phyloP scores from a whole-genome alignment of 345 rosid species.

The Lumnitzera littorea region DNA sequence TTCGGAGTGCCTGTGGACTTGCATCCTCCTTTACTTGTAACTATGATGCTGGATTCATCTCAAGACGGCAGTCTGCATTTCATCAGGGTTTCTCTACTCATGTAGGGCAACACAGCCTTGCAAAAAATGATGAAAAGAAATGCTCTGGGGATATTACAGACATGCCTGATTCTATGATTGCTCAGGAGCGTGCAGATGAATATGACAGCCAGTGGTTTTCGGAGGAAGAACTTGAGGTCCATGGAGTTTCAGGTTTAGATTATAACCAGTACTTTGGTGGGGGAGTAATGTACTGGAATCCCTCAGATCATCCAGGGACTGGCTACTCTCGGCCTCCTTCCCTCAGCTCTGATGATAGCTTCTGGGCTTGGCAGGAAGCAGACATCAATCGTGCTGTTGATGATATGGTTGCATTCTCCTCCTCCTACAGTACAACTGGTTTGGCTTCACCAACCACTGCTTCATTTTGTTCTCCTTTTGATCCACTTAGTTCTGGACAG shows the following conservation, averaged over 20 bases:
- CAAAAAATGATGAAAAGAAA: conserved; percentile 40
- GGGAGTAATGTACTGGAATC: conserved; percentile 97
- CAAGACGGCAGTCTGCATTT: conserved; percentile 44
- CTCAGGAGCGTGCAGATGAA: conserved; percentile 53
- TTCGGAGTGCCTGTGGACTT: conserved; percentile 61
- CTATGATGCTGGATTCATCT: conserved; percentile 65
- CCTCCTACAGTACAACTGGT: conserved; percentile 88
- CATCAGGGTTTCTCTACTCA: conserved; percentile 42
- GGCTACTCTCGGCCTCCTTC: conserved; percentile 96
- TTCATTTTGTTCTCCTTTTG: conserved; percentile 85
- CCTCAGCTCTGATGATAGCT: conserved; percentile 97
- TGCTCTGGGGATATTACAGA: conserved; percentile 51
- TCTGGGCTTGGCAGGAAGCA: conserved; percentile 97
- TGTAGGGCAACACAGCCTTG: conserved; percentile 26
- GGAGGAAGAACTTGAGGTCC: conserved; percentile 90
- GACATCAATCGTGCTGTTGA: conserved; percentile 94
- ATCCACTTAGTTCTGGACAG: conserved; percentile 66
- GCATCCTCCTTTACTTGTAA: conserved; percentile 58
- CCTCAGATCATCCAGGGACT: conserved; percentile 75
- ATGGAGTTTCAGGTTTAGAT: conserved; percentile 74
- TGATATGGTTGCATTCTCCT: conserved; percentile 95
- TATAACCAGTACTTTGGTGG: conserved; percentile 95
- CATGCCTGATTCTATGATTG: conserved; percentile 48
- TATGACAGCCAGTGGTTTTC: conserved; percentile 81
- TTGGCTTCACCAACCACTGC: conserved; percentile 92